These are phyloP conservation scores for Moelleriella libera DNA, from an alignment of 2,329 filamentous ascomycete species.

Conservation along the genomic window DNA sequence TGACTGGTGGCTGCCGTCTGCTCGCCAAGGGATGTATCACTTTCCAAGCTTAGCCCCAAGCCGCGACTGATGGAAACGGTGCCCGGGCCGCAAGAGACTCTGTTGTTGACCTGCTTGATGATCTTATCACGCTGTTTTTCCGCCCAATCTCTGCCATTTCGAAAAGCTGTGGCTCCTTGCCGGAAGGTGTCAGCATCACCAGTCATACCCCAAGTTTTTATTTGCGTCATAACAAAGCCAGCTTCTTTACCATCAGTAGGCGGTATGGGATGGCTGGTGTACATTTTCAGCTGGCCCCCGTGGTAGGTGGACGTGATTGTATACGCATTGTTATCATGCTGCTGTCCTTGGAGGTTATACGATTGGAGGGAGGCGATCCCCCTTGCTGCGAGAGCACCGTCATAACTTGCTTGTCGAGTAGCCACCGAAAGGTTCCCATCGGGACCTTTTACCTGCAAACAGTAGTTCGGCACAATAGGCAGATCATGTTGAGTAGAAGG, in stretches of 20 bases:
- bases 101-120: background rate
- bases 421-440: conserved; percentile 14
- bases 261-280: background rate
- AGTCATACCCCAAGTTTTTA: background rate
- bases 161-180: background rate
- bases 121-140: background rate
- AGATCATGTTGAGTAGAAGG: conserved; percentile 16
- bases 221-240: background rate
- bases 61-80: no score
- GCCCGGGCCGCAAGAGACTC: background rate
- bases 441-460: conserved; percentile 22
- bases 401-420: conserved; percentile 17
- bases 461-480: conserved; percentile 23
- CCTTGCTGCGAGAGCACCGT: conserved; percentile 5
- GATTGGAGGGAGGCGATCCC: background rate
- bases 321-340: background rate
- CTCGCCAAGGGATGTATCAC: no score
- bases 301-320: background rate
- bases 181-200: conserved; percentile 1
- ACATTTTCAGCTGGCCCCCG: background rate
- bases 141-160: conserved; percentile 1
- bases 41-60: no score
- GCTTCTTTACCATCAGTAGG: background rate
- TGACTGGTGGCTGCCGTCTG: no score
- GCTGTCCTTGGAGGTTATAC: background rate